Evolutionary conservation across 2,329 filamentous ascomycete species (phyloP).

Genomic region (Calonectria hongkongensis): DNA sequence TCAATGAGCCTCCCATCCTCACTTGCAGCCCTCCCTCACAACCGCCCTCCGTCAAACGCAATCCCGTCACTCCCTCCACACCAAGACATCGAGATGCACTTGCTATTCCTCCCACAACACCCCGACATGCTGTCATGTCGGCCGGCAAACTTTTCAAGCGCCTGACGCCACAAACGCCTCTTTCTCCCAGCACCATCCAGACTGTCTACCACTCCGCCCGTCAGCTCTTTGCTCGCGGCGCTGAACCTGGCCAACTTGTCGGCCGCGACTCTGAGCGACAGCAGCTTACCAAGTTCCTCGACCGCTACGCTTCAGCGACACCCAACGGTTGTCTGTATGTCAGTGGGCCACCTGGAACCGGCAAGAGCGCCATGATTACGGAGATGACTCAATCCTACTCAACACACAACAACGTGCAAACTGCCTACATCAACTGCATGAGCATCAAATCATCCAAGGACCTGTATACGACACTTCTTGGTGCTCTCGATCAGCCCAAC

Average conservation of each 20-base stretch:
- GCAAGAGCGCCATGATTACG: constrained; percentile 95
- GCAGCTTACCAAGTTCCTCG: constrained; percentile 82
- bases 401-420: constrained; percentile 73
- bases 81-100: constrained; percentile 88
- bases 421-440: constrained; percentile 96
- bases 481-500: constrained; percentile 77
- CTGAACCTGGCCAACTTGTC: constrained; percentile 83
- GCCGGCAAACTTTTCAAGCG: constrained; percentile 85
- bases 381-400: constrained; percentile 81
- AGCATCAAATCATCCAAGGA: constrained; percentile 93
- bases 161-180: constrained; percentile 84
- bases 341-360: constrained; percentile 95
- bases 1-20: constrained; percentile 59
- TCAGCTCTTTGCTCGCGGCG: constrained; percentile 89
- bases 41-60: constrained; percentile 60
- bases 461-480: constrained; percentile 86
- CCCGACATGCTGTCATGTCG: constrained; percentile 88
- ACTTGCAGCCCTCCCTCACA: constrained; percentile 56
- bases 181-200: constrained; percentile 79
- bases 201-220: constrained; percentile 92
- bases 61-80: constrained; percentile 81
- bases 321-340: constrained; percentile 92
- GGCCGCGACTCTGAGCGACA: constrained; percentile 82
- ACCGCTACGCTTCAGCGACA: constrained; percentile 74
- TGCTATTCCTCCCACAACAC: constrained; percentile 83